These are phyloP conservation scores for Penicillium nordicum DNA, from an alignment of 2,329 filamentous ascomycete species.

Conservation along the genomic window DNA sequence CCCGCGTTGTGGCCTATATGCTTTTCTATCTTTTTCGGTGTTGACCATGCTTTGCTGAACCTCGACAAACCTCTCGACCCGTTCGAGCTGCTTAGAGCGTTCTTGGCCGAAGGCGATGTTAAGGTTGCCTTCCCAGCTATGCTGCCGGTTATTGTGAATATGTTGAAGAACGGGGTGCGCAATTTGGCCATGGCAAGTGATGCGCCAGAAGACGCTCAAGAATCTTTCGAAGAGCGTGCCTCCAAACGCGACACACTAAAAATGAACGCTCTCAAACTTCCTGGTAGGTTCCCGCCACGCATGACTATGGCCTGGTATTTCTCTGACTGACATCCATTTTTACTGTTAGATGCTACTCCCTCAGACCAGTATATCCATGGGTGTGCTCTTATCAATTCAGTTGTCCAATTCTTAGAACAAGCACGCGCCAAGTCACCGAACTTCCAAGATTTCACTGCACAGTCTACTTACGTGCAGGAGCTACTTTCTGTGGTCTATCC, in stretches of 20 bases:
- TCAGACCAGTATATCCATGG: slow-evolving; percentile 13
- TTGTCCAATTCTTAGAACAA: slow-evolving; percentile 74
- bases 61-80: slow-evolving; percentile 71
- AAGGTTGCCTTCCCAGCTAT: slow-evolving; percentile 73
- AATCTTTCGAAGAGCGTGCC: slow-evolving; percentile 8
- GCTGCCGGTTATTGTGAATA: slow-evolving; percentile 73
- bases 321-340: neutral
- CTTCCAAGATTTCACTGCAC: slow-evolving; percentile 78
- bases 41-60: slow-evolving; percentile 71
- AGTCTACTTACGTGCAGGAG: slow-evolving; percentile 76
- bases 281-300: slow-evolving; percentile 6
- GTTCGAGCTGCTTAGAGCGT: slow-evolving; percentile 69
- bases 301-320: neutral
- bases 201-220: slow-evolving; percentile 36
- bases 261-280: slow-evolving; percentile 14
- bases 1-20: slow-evolving; percentile 82
- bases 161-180: slow-evolving; percentile 82
- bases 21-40: slow-evolving; percentile 82
- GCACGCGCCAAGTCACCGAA: slow-evolving; percentile 70
- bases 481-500: slow-evolving; percentile 80
- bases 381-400: slow-evolving; percentile 63
- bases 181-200: slow-evolving; percentile 58
- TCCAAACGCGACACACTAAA: slow-evolving; percentile 1
- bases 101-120: slow-evolving; percentile 56
- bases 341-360: slow-evolving; percentile 6